These are phyloP conservation scores for Alternaria brassicicola DNA, from an alignment of 2,329 filamentous ascomycete genomes.

Conservation along the genomic window DNA sequence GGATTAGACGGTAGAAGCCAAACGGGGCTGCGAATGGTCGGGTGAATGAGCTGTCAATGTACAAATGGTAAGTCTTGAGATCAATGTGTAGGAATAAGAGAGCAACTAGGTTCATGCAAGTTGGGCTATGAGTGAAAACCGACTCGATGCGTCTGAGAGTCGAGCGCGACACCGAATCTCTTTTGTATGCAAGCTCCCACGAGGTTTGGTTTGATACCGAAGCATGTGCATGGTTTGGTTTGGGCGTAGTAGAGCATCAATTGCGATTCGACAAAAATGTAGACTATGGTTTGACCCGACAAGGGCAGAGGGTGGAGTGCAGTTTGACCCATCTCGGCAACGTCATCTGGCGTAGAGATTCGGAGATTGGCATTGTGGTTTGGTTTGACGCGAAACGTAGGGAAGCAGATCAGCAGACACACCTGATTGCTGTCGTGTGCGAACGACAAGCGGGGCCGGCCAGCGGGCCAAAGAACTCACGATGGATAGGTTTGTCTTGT, in stretches of 20 bases:
- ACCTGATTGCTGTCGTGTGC: slow-evolving; percentile 39
- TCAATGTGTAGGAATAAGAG: slow-evolving; percentile 11
- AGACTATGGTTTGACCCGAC: slow-evolving; percentile 18
- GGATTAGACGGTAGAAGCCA: slow-evolving; percentile 9
- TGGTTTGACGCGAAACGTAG: slow-evolving; percentile 14
- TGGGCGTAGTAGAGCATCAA: slow-evolving; percentile 15
- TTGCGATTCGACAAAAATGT: slow-evolving; percentile 14
- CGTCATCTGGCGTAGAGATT: slow-evolving; percentile 7
- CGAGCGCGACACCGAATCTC: slow-evolving; percentile 18
- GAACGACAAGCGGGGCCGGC: slow-evolving; percentile 27
- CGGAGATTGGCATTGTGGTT: slow-evolving; percentile 6
- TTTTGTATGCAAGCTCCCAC: slow-evolving; percentile 26
- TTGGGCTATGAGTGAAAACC: background rate
- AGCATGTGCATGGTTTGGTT: slow-evolving; percentile 19
- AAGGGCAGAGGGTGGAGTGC: background rate
- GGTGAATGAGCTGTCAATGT: slow-evolving; percentile 20
- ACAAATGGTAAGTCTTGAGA: slow-evolving; percentile 29
- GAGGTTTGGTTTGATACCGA: slow-evolving; percentile 23
- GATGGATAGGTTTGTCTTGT: slow-evolving; percentile 38
- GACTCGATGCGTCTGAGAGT: slow-evolving; percentile 19
- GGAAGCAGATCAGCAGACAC: slow-evolving; percentile 18
- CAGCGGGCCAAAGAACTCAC: slow-evolving; percentile 24
- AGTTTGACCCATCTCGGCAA: slow-evolving; percentile 3
- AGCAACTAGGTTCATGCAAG: background rate
- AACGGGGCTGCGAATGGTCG: slow-evolving; percentile 2